Base-by-base conservation (phyloP, 2,329 filamentous ascomycete species). In the Fonsecaea pedrosoi region DNA sequence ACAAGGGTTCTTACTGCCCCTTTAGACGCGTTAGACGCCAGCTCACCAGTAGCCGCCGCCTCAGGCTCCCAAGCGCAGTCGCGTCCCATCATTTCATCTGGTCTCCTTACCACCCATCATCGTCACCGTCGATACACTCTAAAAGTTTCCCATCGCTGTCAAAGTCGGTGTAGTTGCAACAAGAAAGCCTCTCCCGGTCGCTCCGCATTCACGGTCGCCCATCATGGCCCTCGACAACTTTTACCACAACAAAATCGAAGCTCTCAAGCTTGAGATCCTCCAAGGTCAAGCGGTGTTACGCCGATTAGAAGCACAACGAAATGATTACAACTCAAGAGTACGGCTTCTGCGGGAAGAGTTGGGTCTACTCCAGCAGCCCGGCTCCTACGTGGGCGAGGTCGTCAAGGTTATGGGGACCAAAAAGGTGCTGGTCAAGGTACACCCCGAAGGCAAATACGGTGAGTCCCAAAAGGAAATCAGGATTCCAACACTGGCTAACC, bases 401-500 rank as follows among this genome's bases (percentile, higher is more conserved):
- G 95, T 99, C 78, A 99, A 98, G 86, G 95, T 98, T 66, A 99
- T 99, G 95, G 90, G 94, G 77, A 99, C 95, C 64, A 99, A 99
- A 84, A 98, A 99, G 85, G 93, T 99, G 60, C 85, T 99, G 66
- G 95, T 99, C 74, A 99, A 99, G 83, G 95, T 99, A 75, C 95
- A 99, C 81, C 95, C 95, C 9, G 95, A 99, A 81, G 95, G 95
- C 76, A 99, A 99, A 97, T 99, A 99, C 76, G 95, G 94, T 97
- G 84, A 70, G 89, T 77, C 30, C 38, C 35, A 67, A 73, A 12
- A 42, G 68, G 65, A 57, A 53, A 32, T 62, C 65, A 8, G 61
- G 12, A 53, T 7, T 55, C 13, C 21, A 34, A 13, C 18, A 25
- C 50, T 7, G 25, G 62, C 66, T 76, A 74, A 69, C 78, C 71